A percentile compares a stretch with the other conserved stretches of the same genome.
phyloP scores from a whole-genome alignment of 2,329 filamentous ascomycete genomes.

The Truncatella angustata region DNA sequence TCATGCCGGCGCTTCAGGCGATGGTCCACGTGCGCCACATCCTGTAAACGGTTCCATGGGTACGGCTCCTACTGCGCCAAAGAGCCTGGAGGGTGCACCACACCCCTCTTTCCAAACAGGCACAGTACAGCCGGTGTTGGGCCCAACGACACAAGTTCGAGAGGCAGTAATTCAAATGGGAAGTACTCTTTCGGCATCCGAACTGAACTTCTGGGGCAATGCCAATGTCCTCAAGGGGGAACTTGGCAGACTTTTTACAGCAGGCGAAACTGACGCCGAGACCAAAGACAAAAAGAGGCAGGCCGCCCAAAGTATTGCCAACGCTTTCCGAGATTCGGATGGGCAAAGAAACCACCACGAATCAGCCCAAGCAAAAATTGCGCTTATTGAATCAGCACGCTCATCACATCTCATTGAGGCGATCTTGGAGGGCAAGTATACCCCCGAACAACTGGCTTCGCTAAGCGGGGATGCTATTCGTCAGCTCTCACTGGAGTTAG shows the following conservation, averaged over 20 bases:
- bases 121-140: neutral
- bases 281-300: slow-evolving; percentile 7
- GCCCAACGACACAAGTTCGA: neutral
- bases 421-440: slow-evolving; percentile 15
- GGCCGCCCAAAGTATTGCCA: slow-evolving; percentile 13
- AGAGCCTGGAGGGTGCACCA: neutral
- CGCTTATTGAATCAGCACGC: slow-evolving; percentile 18
- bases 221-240: slow-evolving; percentile 18
- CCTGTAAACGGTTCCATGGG: too few relatives aligned
- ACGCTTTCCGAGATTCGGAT: slow-evolving; percentile 14
- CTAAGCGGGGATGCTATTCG: slow-evolving; percentile 15
- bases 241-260: slow-evolving; percentile 16
- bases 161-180: neutral
- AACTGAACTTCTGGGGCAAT: slow-evolving; percentile 8
- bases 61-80: neutral
- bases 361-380: slow-evolving; percentile 12
- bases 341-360: slow-evolving; percentile 6
- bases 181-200: slow-evolving; percentile 14
- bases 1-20: too few relatives aligned
- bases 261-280: slow-evolving; percentile 4
- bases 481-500: neutral
- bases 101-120: neutral
- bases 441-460: slow-evolving; percentile 15
- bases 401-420: slow-evolving; percentile 21
- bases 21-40: too few relatives aligned